Percentiles rank a stretch among this genome's conserved stretches.
These are phyloP conservation scores for Backusella mclennaniae DNA, from an alignment of 192 early-diverging fungal species.

Conservation along the genomic window DNA sequence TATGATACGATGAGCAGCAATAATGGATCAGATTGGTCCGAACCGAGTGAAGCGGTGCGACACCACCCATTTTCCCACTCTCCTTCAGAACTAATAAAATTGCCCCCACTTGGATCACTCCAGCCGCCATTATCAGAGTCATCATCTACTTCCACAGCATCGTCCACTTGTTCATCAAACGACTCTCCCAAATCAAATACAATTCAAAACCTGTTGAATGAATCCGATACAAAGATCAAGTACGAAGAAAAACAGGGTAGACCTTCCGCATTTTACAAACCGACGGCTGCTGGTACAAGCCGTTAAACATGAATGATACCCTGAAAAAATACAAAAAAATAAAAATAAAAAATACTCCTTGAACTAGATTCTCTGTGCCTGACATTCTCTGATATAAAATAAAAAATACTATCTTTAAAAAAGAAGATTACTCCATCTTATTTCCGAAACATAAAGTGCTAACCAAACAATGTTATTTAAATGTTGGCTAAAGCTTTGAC, in stretches of 20 bases:
- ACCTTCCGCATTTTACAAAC: constrained; percentile 8
- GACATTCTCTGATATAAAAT: constrained; percentile 4
- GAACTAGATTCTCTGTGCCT: constrained; percentile 1
- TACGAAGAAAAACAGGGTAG: constrained; percentile 3
- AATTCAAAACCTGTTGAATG: constrained; percentile 7
- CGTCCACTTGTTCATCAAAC: constrained; percentile 12
- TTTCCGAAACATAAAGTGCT: background rate
- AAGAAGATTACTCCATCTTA: background rate
- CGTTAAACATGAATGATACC: background rate
- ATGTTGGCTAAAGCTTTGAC: background rate
- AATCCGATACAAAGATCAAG: constrained; percentile 5
- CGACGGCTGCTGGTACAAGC: constrained; percentile 6
- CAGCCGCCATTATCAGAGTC: constrained; percentile 16
- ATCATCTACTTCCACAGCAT: constrained; percentile 18
- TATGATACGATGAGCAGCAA: background rate
- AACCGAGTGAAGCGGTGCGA: constrained; percentile 1
- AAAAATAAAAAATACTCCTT: background rate
- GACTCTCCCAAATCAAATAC: constrained; percentile 8
- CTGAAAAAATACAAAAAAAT: background rate
- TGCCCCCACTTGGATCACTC: background rate
- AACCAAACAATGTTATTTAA: constrained; percentile 1
- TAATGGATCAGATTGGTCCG: background rate
- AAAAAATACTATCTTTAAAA: background rate
- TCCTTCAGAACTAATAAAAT: background rate
- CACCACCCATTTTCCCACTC: background rate